A percentile compares a stretch with the other conserved stretches of the same genome.
Conservation (phyloP, 1,139 yeast species). For the Diutina scorzettiae region DNA sequence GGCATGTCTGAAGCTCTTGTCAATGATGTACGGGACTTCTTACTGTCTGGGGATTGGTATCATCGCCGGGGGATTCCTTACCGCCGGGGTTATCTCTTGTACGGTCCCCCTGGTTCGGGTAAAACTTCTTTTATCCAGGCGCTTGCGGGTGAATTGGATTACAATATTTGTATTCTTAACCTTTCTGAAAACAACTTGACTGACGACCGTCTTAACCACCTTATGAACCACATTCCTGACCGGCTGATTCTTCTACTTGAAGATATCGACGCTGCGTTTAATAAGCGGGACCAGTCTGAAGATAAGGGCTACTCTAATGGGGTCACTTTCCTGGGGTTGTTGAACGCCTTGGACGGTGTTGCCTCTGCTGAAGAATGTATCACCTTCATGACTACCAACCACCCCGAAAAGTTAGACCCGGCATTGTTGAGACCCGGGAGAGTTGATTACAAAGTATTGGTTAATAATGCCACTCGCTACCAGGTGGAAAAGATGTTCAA, state of each 20-base stretch:
- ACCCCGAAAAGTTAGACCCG: slow-evolving; percentile 84
- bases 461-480: slow-evolving; percentile 74
- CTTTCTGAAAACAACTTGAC: slow-evolving; percentile 84
- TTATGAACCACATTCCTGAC: slow-evolving; percentile 93
- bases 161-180: slow-evolving; percentile 86
- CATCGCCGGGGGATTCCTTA: slow-evolving; percentile 94
- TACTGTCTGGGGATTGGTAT: slow-evolving; percentile 80
- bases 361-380: slow-evolving; percentile 95
- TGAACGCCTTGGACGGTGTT: slow-evolving; percentile 96
- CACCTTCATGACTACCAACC: slow-evolving; percentile 97
- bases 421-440: slow-evolving; percentile 88
- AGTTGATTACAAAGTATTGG: slow-evolving; percentile 70
- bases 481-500: slow-evolving; percentile 79
- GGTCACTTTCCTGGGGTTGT: slow-evolving; percentile 87
- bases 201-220: slow-evolving; percentile 85
- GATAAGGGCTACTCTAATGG: slow-evolving; percentile 74
- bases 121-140: slow-evolving; percentile 95
- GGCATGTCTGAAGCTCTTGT: slow-evolving; percentile 59
- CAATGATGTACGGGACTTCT: slow-evolving; percentile 68
- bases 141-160: slow-evolving; percentile 90
- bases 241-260: slow-evolving; percentile 75
- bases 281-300: slow-evolving; percentile 60
- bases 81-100: slow-evolving; percentile 83
- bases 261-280: slow-evolving; percentile 94
- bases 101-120: slow-evolving; percentile 98